Conservation (phyloP, 768 basidiomycete species). For the Lyophyllum decastes region DNA sequence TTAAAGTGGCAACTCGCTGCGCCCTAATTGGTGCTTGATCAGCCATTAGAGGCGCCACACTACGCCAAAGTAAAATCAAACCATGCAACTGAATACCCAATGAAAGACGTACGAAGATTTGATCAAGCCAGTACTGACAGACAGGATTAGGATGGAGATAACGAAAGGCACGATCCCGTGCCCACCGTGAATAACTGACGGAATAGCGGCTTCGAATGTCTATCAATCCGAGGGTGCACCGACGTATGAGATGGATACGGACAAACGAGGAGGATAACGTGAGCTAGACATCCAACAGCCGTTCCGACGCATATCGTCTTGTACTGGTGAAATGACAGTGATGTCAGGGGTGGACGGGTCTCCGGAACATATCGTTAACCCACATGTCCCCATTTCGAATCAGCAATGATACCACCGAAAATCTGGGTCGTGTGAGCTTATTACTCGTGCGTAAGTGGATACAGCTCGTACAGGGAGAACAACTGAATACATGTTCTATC, state of each 20-base stretch:
- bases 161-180: slow-evolving; percentile 14
- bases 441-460: not conserved
- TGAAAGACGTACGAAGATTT: slow-evolving; percentile 13
- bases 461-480: slow-evolving; percentile 8
- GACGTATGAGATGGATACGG: not conserved
- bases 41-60: slow-evolving; percentile 19
- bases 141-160: slow-evolving; percentile 14
- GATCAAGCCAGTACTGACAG: slow-evolving; percentile 12
- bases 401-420: slow-evolving; percentile 37
- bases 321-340: slow-evolving; percentile 19
- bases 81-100: not conserved
- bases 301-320: slow-evolving; percentile 38
- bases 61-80: not conserved
- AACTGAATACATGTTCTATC: no score
- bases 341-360: not conserved
- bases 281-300: slow-evolving; percentile 23
- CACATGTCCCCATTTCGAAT: slow-evolving; percentile 38
- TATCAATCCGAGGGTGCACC: no score
- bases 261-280: slow-evolving; percentile 17
- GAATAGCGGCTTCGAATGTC: slow-evolving; percentile 10
- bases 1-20: slow-evolving; percentile 10
- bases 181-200: slow-evolving; percentile 16
- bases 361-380: not conserved
- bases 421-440: slow-evolving; percentile 18
- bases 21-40: slow-evolving; percentile 15